Evolutionary conservation across 495 filamentous ascomycete species (phyloP), one percentile per base, ranked within the genome.

Genomic region (Lentithecium fluviatile): DNA sequence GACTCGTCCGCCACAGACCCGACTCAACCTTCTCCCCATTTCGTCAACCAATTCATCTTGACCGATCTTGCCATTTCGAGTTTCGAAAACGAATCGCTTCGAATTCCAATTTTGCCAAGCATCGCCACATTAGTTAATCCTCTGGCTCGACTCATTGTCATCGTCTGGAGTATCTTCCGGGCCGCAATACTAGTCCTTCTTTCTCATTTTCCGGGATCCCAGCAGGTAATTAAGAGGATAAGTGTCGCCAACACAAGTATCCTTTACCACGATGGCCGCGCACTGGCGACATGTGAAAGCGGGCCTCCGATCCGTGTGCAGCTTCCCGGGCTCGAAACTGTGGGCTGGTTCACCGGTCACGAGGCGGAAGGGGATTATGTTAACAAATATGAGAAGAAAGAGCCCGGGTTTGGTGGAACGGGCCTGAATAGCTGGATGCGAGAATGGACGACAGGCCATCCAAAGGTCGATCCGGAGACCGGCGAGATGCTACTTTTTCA

Each of bases 401-500:
- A 59, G 19, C 38, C 71, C 11, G 69, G 64, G 11, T 82, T 85
- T 60, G 82, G 82, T 38, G 80, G 82, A 17, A 60, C 65, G 12
- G 82, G 83, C 0, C 43, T 78, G 2, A 55, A 82, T 13, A 74
- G 76, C 25, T 86, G 81, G 62, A 79, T 85, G 73, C 80, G 76
- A 66, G 83, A 87, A 71, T 87, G 83, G 83, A 85, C 83, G 6
- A 88, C 85, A 1, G 84, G 81, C 11, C 85, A 88, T 75, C 85
- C 85, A 38, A 80, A 80, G 63, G 75, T 86, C 56, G 85, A 88
- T 68, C 79, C 76, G 2, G 58, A 63, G 4, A 86, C 83, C 4
- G 77, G 77, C 38, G 85, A 88, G 57, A 73, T 88, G 49, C 73
- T 88, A 13, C 76, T 85, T 1, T 86, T 85, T 62, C 85, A 87